These are phyloP conservation scores for Chaetothyriales sp. DNA, from an alignment of 2,329 filamentous ascomycete genomes.

Conservation along the genomic window DNA sequence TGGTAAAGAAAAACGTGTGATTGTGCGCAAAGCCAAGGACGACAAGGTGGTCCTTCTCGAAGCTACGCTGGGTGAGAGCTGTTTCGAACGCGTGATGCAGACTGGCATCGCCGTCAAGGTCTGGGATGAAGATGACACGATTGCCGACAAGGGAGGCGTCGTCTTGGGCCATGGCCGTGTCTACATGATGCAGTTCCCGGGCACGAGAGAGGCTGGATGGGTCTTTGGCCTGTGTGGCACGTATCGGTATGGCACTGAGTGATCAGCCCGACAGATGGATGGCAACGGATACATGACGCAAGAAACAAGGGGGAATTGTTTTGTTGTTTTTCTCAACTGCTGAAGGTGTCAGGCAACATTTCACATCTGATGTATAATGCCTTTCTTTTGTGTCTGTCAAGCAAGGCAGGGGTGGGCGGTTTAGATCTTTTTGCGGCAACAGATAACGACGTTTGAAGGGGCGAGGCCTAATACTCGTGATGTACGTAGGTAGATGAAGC, in stretches of 20 bases:
- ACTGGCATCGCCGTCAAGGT: constrained; percentile 81
- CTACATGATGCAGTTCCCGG: constrained; percentile 53
- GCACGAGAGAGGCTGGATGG: constrained; percentile 40
- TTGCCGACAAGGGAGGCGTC: constrained; percentile 44
- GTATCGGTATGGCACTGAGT: constrained; percentile 31
- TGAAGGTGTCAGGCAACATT: too few species aligned
- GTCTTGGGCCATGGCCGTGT: constrained; percentile 44
- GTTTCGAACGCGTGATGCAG: constrained; percentile 70
- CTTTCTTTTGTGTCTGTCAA: too few species aligned
- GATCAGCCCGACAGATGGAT: not conserved
- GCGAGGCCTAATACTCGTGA: too few species aligned
- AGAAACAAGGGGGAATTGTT: not conserved
- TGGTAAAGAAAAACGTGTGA: constrained; percentile 70
- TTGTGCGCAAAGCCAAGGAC: constrained; percentile 53
- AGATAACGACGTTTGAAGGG: too few species aligned
- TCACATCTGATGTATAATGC: too few species aligned
- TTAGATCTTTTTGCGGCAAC: too few species aligned
- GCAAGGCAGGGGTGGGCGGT: too few species aligned
- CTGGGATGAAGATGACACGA: constrained; percentile 60
- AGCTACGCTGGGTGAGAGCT: constrained; percentile 68
- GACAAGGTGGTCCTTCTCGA: constrained; percentile 58
- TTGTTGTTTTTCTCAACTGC: not conserved
- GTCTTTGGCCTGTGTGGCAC: constrained; percentile 42
- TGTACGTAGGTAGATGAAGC: too few species aligned
- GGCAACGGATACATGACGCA: not conserved